Evolutionary conservation across 129 eudicot genomes (phyloP), one percentile per base, ranked within the genome.

Genomic region (Flaveria sonorensis): DNA sequence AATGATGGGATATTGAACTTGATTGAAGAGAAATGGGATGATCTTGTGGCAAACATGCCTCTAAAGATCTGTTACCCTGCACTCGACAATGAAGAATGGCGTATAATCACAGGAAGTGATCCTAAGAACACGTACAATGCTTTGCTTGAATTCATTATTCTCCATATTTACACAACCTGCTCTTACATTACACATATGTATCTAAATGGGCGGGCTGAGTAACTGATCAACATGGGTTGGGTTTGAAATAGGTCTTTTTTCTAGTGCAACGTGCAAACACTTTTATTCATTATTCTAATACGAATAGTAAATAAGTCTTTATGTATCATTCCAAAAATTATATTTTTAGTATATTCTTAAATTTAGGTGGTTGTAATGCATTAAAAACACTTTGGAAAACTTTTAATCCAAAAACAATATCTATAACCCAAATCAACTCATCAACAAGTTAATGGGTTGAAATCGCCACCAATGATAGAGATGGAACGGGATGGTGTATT

Each of bases 21-120:
- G 79, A 83, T 90, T 43, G 94, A 90, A 64, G 94, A 88, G 60
- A 92, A 92, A 83, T 92, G 98, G 98, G 89, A 86, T 64, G 98
- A 92, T 82, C 83, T 92, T 8, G 85, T 90, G 42, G 91, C 86
- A 15, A 80, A 79, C 65, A 92, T 92, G 98, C 98, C 98, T 55
- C 78, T 92, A 43, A 90, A 92, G 86, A 92, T 92, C 61, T 90
- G 98, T 79, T 92, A 88, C 68, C 98, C 98, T 68, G 90, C 98
- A 73, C 76, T 92, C 55, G 94, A 92, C 81, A 28, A 75, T 32
- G 94, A 92, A 32, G 98, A 92, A 84, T 92, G 98, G 98, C 96
- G 96, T 70, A 84, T 92, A 63, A 86, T 90, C 47, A 90, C 94
- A 5, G 98, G 98, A 50, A 89, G 98, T 72, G 98, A 92, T 85